A percentile compares a stretch with the other conserved stretches of the same genome.
Conservation (phyloP, 2,329 filamentous ascomycete genomes). For the Apiospora kogelbergensis region DNA sequence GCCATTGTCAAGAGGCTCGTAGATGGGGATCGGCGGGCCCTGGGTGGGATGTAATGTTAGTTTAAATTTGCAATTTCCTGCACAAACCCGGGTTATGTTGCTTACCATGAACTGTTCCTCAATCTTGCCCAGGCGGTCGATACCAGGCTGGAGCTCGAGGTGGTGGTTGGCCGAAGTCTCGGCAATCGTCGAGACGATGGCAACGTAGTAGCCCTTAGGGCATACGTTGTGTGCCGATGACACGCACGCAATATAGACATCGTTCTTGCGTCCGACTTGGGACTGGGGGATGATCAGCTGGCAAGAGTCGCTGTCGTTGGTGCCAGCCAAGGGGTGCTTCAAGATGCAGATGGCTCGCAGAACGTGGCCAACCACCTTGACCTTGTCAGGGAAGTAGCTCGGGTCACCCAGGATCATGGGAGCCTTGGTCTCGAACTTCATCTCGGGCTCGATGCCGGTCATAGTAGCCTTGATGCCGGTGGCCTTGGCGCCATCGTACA, state of each 20-base stretch:
- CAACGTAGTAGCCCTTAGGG: slow-evolving; percentile 98
- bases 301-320: slow-evolving; percentile 82
- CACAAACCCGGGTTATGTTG: background rate
- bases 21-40: slow-evolving; percentile 85
- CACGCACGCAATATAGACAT: slow-evolving; percentile 96
- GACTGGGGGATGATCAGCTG: slow-evolving; percentile 98
- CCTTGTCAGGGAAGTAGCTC: slow-evolving; percentile 92
- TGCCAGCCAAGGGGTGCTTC: slow-evolving; percentile 90
- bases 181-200: slow-evolving; percentile 96
- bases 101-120: slow-evolving; percentile 94
- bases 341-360: slow-evolving; percentile 97
- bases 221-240: slow-evolving; percentile 97
- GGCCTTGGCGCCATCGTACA: slow-evolving; percentile 84
- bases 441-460: slow-evolving; percentile 77
- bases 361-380: slow-evolving; percentile 82
- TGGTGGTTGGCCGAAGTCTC: slow-evolving; percentile 93
- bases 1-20: slow-evolving; percentile 84
- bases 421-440: slow-evolving; percentile 95
- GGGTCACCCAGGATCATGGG: slow-evolving; percentile 96
- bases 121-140: slow-evolving; percentile 88
- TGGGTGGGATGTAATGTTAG: slow-evolving; percentile 34
- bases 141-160: slow-evolving; percentile 86
- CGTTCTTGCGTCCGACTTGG: slow-evolving; percentile 94
- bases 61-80: background rate
- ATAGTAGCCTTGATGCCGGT: slow-evolving; percentile 96